Evolutionary conservation across 768 basidiomycete genomes (phyloP).

Genomic region (Kwoniella shandongensis): DNA sequence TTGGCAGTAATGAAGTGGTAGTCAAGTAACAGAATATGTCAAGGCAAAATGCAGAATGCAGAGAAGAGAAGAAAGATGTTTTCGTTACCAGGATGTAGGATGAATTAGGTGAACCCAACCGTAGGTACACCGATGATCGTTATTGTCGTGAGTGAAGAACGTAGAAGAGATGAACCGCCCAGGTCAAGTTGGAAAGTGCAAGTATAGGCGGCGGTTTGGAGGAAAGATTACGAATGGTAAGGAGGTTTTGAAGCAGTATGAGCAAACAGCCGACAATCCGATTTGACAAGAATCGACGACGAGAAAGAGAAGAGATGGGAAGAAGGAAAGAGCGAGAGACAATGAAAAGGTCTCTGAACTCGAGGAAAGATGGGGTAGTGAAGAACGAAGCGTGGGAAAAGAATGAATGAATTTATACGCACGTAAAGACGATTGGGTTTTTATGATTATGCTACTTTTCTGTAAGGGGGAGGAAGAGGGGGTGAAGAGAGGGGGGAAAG

Average conservation of each 20-base stretch:
- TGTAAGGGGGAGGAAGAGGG: too few species aligned
- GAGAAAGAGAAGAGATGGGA: neutral
- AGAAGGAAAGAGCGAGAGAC: neutral
- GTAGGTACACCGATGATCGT: neutral
- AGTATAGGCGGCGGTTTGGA: neutral
- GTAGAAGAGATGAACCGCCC: neutral
- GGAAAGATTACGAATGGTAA: neutral
- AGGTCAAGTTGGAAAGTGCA: neutral
- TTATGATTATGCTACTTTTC: neutral
- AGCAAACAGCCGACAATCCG: constrained; percentile 12
- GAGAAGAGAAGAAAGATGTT: neutral
- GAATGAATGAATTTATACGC: constrained; percentile 16
- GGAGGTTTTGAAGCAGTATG: constrained; percentile 10
- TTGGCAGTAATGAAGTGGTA: neutral
- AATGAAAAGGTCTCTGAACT: neutral
- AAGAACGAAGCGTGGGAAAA: constrained; percentile 3
- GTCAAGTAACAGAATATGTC: neutral
- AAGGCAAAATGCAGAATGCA: neutral
- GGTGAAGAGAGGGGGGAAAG: too few species aligned
- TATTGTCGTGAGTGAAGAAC: constrained; percentile 3
- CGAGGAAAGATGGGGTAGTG: neutral
- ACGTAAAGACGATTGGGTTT: constrained; percentile 20
- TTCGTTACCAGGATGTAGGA: constrained; percentile 5
- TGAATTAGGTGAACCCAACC: too few species aligned
- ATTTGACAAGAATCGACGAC: neutral